Evolutionary conservation across 192 early-diverging fungal species (phyloP).

Genomic region (Backusella sp.): DNA sequence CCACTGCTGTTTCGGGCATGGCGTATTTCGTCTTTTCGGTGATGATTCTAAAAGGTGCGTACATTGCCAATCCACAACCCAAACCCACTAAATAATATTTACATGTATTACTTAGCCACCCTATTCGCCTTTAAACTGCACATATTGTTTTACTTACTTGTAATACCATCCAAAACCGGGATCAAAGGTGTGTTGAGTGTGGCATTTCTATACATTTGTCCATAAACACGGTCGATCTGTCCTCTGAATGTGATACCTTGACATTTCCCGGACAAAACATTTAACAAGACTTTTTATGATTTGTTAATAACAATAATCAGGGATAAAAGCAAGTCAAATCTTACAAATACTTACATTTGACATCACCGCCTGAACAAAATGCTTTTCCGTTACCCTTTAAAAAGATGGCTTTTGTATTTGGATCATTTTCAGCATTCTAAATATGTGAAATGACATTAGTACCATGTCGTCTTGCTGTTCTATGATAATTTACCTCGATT

Average conservation of each 20-base stretch:
- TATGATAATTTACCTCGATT: neutral
- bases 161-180: conserved; percentile 84
- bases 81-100: conserved; percentile 77
- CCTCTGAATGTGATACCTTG: neutral
- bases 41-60: conserved; percentile 93
- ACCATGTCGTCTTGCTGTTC: neutral
- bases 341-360: conserved; percentile 40
- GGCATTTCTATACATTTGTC: conserved; percentile 88
- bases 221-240: conserved; percentile 66
- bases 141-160: conserved; percentile 46
- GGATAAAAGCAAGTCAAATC: neutral
- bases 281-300: conserved; percentile 40
- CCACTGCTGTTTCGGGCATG: conserved; percentile 98
- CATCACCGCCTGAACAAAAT: conserved; percentile 94
- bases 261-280: neutral
- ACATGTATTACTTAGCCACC: neutral
- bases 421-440: neutral
- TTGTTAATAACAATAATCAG: conserved; percentile 44
- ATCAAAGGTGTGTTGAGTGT: conserved; percentile 89
- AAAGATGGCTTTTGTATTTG: conserved; percentile 76
- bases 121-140: neutral
- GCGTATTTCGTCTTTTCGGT: conserved; percentile 95
- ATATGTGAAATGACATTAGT: neutral
- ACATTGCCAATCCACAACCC: conserved; percentile 91
- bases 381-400: conserved; percentile 67